Evolutionary conservation across 495 filamentous ascomycete species (phyloP), one percentile per base, ranked within the genome.

Genomic region (Penicillium cataractarum): DNA sequence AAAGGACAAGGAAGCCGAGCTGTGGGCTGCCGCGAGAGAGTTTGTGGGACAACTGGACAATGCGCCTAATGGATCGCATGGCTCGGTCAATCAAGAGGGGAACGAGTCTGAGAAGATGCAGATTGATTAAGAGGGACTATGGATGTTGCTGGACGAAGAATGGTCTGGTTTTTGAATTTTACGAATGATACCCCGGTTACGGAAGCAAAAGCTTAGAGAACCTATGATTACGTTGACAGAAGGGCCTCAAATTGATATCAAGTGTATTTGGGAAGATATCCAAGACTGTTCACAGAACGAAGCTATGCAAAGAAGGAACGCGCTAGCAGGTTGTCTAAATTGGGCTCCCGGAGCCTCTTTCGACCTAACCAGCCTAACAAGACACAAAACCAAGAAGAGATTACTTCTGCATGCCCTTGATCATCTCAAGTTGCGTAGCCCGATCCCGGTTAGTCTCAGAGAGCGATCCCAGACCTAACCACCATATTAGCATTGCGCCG

Each of bases 391-490:
- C 21, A 33, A 40, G 33, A 51, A 61, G 39, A 59, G n/a, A 40
- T 64, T 76, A 80, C 71, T 71, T 75, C 66, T 78, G 75, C 76
- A 82, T 78, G 15, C 73, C 75, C 60, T 69, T 74, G 63, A 99
- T 97, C 82, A 98, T 89, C 78, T 98, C 96, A 73, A 87, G 82
- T 71, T 98, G 95, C 53, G 91, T 87, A 44, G 92, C 92, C 65
- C 89, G 86, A 33, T 97, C 95, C 65, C 84, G 89, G 71, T 91
- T 92, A 42, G 90, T 85, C 76, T 97, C 91, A 60, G 92, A 93
- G 71, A 99, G 79, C 35, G 90, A 84, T 37, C 85, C 85, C 63
- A 97, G 86, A 62, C 85, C 88, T 90, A 62, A 3, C 29, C 33
- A 35, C 9, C 29, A 54, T 12, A 31, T 54, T 17, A 22, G 55